These are phyloP conservation scores for Russula abietina DNA, from an alignment of 768 basidiomycete genomes.

Conservation along the genomic window DNA sequence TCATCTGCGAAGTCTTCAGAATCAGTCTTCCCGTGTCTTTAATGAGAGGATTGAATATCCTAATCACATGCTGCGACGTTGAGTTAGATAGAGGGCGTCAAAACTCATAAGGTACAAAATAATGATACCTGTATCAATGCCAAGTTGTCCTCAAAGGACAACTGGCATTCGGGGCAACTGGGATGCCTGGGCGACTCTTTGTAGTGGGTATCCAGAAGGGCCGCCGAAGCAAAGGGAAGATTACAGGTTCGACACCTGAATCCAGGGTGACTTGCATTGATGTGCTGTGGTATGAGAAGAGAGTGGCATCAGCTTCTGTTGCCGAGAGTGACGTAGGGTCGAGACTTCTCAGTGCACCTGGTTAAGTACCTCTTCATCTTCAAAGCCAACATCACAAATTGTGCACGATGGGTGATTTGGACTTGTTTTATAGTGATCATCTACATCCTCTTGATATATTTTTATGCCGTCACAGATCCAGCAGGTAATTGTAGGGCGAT, in stretches of 20 bases:
- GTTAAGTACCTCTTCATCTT: constrained; percentile 15
- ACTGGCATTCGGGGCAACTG: constrained; percentile 38
- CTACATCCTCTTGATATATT: constrained; percentile 20
- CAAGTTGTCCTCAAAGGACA: constrained; percentile 38
- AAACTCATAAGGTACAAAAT: neutral
- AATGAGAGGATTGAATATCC: constrained; percentile 23
- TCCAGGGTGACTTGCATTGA: constrained; percentile 9
- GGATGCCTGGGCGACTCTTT: constrained; percentile 39
- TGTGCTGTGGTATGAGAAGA: constrained; percentile 11
- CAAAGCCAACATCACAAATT: constrained; percentile 21
- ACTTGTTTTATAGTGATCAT: constrained; percentile 18
- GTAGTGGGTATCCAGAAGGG: constrained; percentile 19
- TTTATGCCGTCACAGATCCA: constrained; percentile 16
- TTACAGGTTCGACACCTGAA: constrained; percentile 17
- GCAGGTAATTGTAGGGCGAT: constrained; percentile 18
- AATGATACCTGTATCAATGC: constrained; percentile 35
- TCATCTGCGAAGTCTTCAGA: constrained; percentile 22
- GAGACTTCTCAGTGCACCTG: constrained; percentile 8
- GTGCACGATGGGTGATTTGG: constrained; percentile 16
- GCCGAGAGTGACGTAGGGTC: neutral
- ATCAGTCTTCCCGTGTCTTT: constrained; percentile 22
- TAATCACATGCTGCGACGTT: constrained; percentile 23
- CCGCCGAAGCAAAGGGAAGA: constrained; percentile 14
- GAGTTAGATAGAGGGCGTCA: neutral
- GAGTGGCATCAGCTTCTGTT: neutral